phyloP scores from a whole-genome alignment of 176 grass and related monocot genomes.

The Musa acuminata region DNA sequence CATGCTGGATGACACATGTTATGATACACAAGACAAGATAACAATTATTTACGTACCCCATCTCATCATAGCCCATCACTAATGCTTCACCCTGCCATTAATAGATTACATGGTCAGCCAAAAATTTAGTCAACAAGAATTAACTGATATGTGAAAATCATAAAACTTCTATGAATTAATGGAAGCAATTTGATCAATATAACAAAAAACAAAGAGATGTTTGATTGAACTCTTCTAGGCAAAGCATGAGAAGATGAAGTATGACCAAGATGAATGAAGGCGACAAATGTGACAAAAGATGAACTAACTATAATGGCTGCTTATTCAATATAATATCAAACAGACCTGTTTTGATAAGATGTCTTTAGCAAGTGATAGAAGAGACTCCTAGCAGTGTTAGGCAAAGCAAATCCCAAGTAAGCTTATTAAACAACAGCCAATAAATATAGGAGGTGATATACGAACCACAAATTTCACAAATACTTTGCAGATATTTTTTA shows the following conservation, averaged over 20 bases:
- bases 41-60: slow-evolving; percentile 59
- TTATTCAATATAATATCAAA: no score
- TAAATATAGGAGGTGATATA: no score
- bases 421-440: no score
- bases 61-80: slow-evolving; percentile 98
- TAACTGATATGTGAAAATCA: background rate
- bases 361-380: no score
- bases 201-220: background rate
- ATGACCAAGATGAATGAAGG: background rate
- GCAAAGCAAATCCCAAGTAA: no score
- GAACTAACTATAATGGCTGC: no score
- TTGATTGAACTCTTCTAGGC: background rate
- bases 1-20: background rate
- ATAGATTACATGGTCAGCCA: slow-evolving; percentile 1
- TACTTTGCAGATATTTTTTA: no score
- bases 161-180: background rate
- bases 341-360: no score
- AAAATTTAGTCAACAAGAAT: background rate
- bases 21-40: background rate
- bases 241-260: background rate
- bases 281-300: background rate
- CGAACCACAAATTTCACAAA: no score
- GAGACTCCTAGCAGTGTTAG: no score
- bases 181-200: background rate
- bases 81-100: slow-evolving; percentile 82